Evolutionary conservation across 139 green algal genomes (phyloP).

Genomic region (Picochlorum costavermella): DNA sequence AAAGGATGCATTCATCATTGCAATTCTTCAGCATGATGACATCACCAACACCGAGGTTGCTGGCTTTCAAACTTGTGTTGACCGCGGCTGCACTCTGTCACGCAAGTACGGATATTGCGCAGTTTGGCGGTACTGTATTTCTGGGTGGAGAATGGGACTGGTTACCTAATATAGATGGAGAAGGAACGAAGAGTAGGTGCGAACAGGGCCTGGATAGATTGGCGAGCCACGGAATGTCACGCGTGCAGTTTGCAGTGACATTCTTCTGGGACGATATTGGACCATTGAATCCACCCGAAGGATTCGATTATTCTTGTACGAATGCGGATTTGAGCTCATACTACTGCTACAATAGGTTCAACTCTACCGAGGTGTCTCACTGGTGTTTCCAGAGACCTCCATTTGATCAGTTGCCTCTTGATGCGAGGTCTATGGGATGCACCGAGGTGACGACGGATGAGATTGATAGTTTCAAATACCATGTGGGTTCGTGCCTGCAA

Average conservation of each 20-base stretch:
- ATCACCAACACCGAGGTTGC: too few relatives aligned
- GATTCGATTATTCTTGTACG: conserved; percentile 11
- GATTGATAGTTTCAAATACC: neutral
- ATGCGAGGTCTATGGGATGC: too few relatives aligned
- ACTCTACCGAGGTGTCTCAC: conserved; percentile 1
- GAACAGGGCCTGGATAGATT: conserved; percentile 12
- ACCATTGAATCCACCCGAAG: neutral
- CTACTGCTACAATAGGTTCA: conserved; percentile 21
- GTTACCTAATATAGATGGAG: neutral
- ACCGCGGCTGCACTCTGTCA: too few relatives aligned
- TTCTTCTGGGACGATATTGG: conserved; percentile 22
- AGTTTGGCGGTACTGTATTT: conserved; percentile 11
- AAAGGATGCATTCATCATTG: too few relatives aligned
- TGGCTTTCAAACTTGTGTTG: too few relatives aligned
- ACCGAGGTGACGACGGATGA: neutral
- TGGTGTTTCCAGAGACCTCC: conserved; percentile 11
- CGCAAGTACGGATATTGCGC: conserved; percentile 1
- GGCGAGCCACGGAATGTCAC: neutral
- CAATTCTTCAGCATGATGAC: too few relatives aligned
- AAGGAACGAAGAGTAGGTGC: neutral
- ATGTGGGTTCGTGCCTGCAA: conserved; percentile 10
- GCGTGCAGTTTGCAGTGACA: conserved; percentile 17
- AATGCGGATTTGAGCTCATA: conserved; percentile 16
- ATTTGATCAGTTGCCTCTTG: neutral
- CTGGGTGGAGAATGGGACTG: conserved; percentile 11